Conservation (phyloP, 768 basidiomycete species). For the Suillus discolor region DNA sequence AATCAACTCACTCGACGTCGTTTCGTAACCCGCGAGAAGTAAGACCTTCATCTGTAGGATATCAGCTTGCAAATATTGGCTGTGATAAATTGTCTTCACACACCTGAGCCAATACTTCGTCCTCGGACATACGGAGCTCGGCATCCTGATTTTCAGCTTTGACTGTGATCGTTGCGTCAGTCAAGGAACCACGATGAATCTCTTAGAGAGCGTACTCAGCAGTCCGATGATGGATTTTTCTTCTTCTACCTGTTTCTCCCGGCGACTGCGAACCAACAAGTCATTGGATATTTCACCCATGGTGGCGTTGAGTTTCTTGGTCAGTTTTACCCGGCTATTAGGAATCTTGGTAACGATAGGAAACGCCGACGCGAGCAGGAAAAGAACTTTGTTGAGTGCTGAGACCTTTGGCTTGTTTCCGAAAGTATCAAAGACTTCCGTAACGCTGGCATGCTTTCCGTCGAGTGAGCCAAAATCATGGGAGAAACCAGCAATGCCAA, state of each 20-base stretch:
- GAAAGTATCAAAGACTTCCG: conserved; percentile 42
- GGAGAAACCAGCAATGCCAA: conserved; percentile 60
- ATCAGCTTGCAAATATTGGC: background rate
- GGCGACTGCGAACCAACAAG: conserved; percentile 38
- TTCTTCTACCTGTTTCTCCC: conserved; percentile 29
- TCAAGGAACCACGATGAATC: background rate
- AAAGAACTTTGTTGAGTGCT: conserved; percentile 32
- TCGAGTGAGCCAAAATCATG: conserved; percentile 57
- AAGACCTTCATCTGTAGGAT: conserved; percentile 16
- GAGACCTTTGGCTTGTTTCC: conserved; percentile 21
- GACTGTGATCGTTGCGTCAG: conserved; percentile 25
- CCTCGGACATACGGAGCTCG: conserved; percentile 22
- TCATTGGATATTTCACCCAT: conserved; percentile 42
- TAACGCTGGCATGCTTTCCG: conserved; percentile 44
- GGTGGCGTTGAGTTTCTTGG: conserved; percentile 32
- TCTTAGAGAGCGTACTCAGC: conserved; percentile 6
- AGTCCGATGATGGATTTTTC: conserved; percentile 22
- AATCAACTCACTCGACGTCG: conserved; percentile 26
- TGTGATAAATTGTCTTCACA: background rate
- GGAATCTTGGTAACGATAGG: conserved; percentile 38
- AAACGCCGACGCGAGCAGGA: conserved; percentile 39
- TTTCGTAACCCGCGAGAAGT: conserved; percentile 19
- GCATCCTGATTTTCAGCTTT: conserved; percentile 35
- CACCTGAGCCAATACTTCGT: conserved; percentile 22
- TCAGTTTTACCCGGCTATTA: conserved; percentile 32